These are phyloP conservation scores for Zopfia rhizophila DNA, from an alignment of 2,329 filamentous ascomycete genomes.

Conservation along the genomic window DNA sequence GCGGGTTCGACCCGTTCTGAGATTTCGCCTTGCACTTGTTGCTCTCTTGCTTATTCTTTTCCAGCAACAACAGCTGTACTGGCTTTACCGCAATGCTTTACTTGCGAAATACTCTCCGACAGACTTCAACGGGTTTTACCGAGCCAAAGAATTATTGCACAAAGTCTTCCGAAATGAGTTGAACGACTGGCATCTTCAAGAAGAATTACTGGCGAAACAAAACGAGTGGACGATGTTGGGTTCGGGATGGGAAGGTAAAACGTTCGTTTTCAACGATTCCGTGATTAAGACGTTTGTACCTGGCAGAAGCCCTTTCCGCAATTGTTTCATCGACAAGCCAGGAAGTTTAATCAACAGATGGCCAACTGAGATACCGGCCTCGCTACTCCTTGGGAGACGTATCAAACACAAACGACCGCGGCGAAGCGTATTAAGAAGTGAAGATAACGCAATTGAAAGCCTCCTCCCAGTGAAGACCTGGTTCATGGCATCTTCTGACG, in stretches of 20 bases:
- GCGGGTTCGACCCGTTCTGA: too few relatives aligned
- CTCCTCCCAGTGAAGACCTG: conserved; percentile 31
- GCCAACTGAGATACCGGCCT: conserved; percentile 42
- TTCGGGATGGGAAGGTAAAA: conserved; percentile 37
- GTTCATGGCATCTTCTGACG: conserved; percentile 26
- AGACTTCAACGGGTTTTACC: conserved; percentile 18
- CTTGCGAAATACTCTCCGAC: conserved; percentile 35
- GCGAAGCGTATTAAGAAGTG: not conserved
- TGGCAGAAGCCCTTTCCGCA: conserved; percentile 36
- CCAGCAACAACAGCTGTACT: conserved; percentile 31
- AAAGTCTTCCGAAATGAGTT: too few relatives aligned
- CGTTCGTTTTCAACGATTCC: conserved; percentile 29
- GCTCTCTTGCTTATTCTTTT: conserved; percentile 27
- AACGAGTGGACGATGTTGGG: conserved; percentile 31
- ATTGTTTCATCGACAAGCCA: conserved; percentile 28
- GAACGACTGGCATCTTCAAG: conserved; percentile 20
- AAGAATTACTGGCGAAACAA: conserved; percentile 32
- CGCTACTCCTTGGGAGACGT: conserved; percentile 30
- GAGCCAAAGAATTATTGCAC: too few relatives aligned
- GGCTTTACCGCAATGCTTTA: conserved; percentile 29
- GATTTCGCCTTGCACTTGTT: too few relatives aligned
- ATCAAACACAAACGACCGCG: not conserved
- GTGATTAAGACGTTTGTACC: conserved; percentile 41
- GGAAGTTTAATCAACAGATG: conserved; percentile 20
- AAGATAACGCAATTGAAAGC: conserved; percentile 7